Conservation (phyloP, 2,329 filamentous ascomycete species). For the Phaeosphaeria sp. region DNA sequence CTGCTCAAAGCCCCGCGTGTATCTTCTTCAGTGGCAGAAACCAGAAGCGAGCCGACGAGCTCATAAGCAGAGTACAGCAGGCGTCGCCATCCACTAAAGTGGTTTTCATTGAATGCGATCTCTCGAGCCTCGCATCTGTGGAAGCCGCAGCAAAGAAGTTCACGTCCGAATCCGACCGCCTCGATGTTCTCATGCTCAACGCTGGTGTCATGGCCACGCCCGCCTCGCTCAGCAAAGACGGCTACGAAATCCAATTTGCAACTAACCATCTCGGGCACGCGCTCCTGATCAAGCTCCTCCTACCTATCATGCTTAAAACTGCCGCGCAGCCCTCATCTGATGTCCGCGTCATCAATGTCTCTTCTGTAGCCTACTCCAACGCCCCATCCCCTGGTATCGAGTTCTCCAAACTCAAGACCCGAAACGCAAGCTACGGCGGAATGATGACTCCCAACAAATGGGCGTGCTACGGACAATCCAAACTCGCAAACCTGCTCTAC, state of each 20-base stretch:
- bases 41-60: background rate
- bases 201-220: constrained; percentile 52
- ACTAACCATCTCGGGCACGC: constrained; percentile 61
- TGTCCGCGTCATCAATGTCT: constrained; percentile 55
- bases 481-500: constrained; percentile 60
- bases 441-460: constrained; percentile 23
- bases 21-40: constrained; percentile 3
- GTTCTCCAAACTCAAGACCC: constrained; percentile 44
- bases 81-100: background rate
- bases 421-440: constrained; percentile 2
- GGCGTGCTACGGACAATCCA: constrained; percentile 56
- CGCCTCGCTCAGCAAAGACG: constrained; percentile 52
- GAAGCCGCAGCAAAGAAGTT: constrained; percentile 6
- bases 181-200: constrained; percentile 57
- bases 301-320: constrained; percentile 54
- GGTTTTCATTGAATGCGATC: constrained; percentile 6
- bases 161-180: constrained; percentile 23
- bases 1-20: background rate
- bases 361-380: constrained; percentile 36
- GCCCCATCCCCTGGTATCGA: constrained; percentile 28
- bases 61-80: background rate
- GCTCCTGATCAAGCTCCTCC: constrained; percentile 54
- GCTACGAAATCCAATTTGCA: constrained; percentile 59
- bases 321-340: constrained; percentile 36
- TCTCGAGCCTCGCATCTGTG: constrained; percentile 7